phyloP scores from a whole-genome alignment of 2,329 filamentous ascomycete species.

The Colletotrichum sp. region DNA sequence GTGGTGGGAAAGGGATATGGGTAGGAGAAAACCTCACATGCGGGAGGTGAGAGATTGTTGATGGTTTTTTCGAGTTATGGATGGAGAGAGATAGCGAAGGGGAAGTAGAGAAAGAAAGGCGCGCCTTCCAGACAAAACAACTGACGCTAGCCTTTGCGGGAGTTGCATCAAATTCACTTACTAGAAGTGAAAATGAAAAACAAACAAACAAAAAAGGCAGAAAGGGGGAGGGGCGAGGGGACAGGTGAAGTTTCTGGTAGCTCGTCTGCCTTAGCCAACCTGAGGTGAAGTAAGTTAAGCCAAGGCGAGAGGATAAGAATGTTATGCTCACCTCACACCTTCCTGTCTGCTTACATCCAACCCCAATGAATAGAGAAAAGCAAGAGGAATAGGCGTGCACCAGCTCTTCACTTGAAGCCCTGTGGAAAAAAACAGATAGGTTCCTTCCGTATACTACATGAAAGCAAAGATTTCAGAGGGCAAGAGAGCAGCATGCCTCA shows the following conservation, averaged over 20 bases:
- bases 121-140: background rate
- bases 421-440: background rate
- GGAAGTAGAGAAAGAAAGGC: background rate
- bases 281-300: background rate
- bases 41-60: background rate
- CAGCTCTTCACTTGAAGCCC: background rate
- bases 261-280: background rate
- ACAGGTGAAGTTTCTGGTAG: background rate
- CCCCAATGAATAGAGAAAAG: background rate
- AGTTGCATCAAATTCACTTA: background rate
- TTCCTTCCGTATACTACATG: background rate
- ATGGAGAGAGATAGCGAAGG: background rate
- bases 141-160: background rate
- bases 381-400: background rate
- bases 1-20: background rate
- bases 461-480: background rate
- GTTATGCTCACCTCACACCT: background rate
- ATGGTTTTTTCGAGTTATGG: background rate
- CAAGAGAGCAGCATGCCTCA: background rate
- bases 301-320: background rate
- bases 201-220: background rate
- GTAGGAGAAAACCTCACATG: background rate
- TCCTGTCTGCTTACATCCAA: background rate
- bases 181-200: background rate
- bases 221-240: background rate